These are phyloP conservation scores for Penicillium brevicompactum DNA, from an alignment of 2,329 filamentous ascomycete genomes.

Conservation along the genomic window DNA sequence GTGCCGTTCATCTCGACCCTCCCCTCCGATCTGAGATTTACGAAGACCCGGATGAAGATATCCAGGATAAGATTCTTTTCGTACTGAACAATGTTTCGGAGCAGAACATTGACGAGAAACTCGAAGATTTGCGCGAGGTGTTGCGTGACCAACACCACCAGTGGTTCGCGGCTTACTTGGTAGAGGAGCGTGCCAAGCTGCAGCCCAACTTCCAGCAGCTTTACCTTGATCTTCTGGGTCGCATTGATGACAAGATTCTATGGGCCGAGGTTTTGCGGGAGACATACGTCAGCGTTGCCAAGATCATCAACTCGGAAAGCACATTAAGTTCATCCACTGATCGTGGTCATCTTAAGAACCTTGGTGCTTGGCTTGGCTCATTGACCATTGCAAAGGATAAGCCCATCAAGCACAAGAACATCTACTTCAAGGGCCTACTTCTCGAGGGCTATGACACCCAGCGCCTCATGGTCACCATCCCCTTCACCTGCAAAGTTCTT, in stretches of 20 bases:
- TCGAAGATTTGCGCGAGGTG: constrained; percentile 75
- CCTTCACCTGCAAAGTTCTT: constrained; percentile 96
- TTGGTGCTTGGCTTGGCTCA: constrained; percentile 90
- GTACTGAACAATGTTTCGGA: constrained; percentile 96
- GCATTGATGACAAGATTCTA: constrained; percentile 75
- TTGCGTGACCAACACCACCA: constrained; percentile 82
- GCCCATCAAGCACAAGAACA: constrained; percentile 93
- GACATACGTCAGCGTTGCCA: constrained; percentile 83
- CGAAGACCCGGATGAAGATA: constrained; percentile 80
- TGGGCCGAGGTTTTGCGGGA: constrained; percentile 91
- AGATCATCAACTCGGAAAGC: constrained; percentile 85
- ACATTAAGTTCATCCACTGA: constrained; percentile 84
- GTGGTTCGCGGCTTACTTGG: constrained; percentile 95
- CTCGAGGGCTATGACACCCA: constrained; percentile 94
- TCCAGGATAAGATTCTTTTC: constrained; percentile 92
- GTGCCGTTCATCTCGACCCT: constrained; percentile 74
- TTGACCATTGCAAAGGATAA: constrained; percentile 91
- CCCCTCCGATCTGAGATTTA: constrained; percentile 65
- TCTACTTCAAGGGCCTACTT: constrained; percentile 93
- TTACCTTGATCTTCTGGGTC: constrained; percentile 84
- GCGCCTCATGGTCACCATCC: constrained; percentile 86
- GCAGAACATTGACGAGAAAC: constrained; percentile 81
- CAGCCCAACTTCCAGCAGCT: constrained; percentile 95
- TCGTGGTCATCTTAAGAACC: constrained; percentile 84
- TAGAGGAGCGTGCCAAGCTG: constrained; percentile 94